Base-by-base conservation (phyloP, 495 filamentous ascomycete genomes). In the Penicillium chermesinum region DNA sequence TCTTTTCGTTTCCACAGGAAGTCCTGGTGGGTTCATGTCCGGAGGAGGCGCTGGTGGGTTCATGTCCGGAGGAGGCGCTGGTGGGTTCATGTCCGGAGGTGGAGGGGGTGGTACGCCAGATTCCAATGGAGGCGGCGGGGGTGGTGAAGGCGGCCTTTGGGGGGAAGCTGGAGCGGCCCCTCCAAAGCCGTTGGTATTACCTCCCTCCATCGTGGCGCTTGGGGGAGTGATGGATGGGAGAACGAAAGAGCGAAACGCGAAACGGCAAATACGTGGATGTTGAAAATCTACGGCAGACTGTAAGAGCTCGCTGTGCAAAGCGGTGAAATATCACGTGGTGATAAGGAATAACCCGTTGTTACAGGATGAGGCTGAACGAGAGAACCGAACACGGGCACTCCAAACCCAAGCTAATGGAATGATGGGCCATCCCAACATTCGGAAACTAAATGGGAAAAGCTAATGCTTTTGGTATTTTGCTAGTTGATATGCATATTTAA, bases 31-130 rank as follows among this genome's bases (percentile, higher is more conserved):
- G 13, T 25, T 27, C 49, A 60, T 57, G 10, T 60, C 57, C 25
- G 57, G 57, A 9, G 59, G 59, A 46, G 81, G 79, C 13, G 83
- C 80, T 40, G 81, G 80, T 12, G 64, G 60, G 14, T 63, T 57
- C 20, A 70, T 66, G 52, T 82, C 77, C 41, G 73, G 72, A 17
- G 84, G 82, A 20, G 83, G 82, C 35, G 81, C 77, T 51, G 78
- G 79, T 14, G 77, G 64, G 41, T 57, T 49, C 33, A 55, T 37
- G 37, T 73, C 71, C 53, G 72, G 66, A 12, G 75, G 70, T 49
- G 72, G 72, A 38, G 72, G 70, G 52, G 70, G 69, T 46, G 70
- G 69, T 46, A 65, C 67, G 37, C 47, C 62, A 37, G 63, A 62
- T 18, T 72, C 64, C 47, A 70, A 71, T 54, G 77, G 76, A 22